Evolutionary conservation across 148 eudicot species (phyloP), one percentile per base, ranked within the genome.

Genomic region (Dysphania ambrosioides): DNA sequence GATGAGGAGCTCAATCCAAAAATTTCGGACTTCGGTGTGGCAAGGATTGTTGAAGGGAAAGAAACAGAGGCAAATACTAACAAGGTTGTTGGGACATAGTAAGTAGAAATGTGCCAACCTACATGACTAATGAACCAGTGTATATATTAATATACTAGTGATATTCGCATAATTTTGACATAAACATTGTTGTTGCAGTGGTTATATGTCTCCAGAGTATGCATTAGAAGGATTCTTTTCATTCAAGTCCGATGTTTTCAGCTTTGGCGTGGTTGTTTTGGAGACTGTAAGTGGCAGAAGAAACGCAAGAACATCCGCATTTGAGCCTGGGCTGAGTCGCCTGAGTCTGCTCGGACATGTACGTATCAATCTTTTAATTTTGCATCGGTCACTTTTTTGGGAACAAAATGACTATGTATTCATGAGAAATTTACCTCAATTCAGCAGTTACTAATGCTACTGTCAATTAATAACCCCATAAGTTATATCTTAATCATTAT

Each of bases 261-360:
- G 81, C 77, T 78, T 78, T 40, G 81, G 81, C 18, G 73, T 78
- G 51, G 81, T 78, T 72, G 61, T 78, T 5, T 44, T 78, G 47
- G 81, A 78, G 81, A 73, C 77, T 71, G 67, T 78, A 19, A 78
- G 81, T 72, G 77, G 77, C 55, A 72, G 66, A 78, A 72, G 81
- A 67, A 78, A 78, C 35, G 72, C 81, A 24, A 78, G 71, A 44
- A 49, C 72, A 16, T 58, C 69, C 36, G 57, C 57, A 32, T 58
- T 58, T 26, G 77, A 78, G 73, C 36, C 57, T 57, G 73, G 81
- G 13, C 47, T 66, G 35, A 73, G 72, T 67, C 77, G 81, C 9
- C 47, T 66, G 35, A 73, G 72, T 67, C 77, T 78, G 34, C 81
- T 57, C 4, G 81, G 77, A 73, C 71, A 78, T 41, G 81, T 78